Percentiles rank a stretch among this genome's conserved stretches.
Evolutionary conservation across 2,329 filamentous ascomycete genomes (phyloP).

Genomic region (Apiospora sp.): DNA sequence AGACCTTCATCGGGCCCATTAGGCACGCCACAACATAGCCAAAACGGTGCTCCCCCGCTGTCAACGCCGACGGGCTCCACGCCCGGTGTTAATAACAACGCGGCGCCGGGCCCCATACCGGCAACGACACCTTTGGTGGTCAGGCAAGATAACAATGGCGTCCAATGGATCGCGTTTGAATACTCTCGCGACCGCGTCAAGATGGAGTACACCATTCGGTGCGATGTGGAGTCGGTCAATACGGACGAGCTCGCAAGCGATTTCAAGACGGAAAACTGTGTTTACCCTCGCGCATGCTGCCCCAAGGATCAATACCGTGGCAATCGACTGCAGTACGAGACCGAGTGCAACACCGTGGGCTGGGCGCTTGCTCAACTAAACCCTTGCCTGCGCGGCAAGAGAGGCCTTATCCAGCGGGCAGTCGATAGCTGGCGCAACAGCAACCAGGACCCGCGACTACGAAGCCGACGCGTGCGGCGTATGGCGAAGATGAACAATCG

Average conservation of each 20-base stretch:
- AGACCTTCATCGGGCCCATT: constrained; percentile 61
- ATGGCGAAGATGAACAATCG: constrained; percentile 96
- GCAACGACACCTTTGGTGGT: constrained; percentile 95
- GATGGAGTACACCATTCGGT: constrained; percentile 99
- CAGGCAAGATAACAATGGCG: constrained; percentile 92
- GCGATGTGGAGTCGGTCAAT: constrained; percentile 95
- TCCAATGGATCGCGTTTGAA: constrained; percentile 99
- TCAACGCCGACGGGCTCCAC: constrained; percentile 56
- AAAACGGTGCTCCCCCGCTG: constrained; percentile 51
- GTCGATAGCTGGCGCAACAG: constrained; percentile 99
- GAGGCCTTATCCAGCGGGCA: constrained; percentile 93
- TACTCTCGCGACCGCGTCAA: constrained; percentile 97
- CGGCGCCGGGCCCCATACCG: constrained; percentile 93
- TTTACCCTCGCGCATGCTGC: constrained; percentile 95
- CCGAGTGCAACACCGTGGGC: constrained; percentile 99
- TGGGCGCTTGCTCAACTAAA: constrained; percentile 97
- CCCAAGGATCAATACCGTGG: constrained; percentile 96
- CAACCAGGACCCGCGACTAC: constrained; percentile 91
- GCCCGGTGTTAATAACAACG: constrained; percentile 80
- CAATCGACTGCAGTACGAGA: constrained; percentile 95
- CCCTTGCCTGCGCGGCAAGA: constrained; percentile 87
- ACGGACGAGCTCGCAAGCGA: constrained; percentile 84
- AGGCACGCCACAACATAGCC: constrained; percentile 53
- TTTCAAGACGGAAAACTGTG: constrained; percentile 98
- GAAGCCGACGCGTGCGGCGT: constrained; percentile 89